Evolutionary conservation across 108 stramenopile species (phyloP), one percentile per base, ranked within the genome.

Genomic region (Cyclotella choctawhatcheeana): DNA sequence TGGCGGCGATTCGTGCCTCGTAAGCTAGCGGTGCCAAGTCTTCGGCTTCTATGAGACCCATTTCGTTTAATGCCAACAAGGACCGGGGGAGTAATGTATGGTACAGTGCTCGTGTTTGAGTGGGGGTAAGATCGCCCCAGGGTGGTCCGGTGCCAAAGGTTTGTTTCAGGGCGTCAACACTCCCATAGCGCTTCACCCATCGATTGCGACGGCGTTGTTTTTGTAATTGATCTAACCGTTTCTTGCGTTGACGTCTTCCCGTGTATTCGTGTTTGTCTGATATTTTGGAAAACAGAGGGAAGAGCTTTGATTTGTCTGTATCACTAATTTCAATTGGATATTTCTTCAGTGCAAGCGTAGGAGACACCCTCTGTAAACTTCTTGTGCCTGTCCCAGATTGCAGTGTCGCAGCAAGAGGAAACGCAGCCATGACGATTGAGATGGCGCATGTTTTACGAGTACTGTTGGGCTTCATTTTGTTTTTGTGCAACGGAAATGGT

Each of bases 1-100:
- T 83, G 21, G 86, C 86, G 14, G 88, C 86, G 18, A 84, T 81
- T 33, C 88, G 32, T 18, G 86, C 84, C 75, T 83, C 74, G 21
- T 82, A 85, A 17, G 86, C 84, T 32, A 86, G 37, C 8, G 80
- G 59, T 16, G 88, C 88, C 58, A 76, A 61, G 44, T 87, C 84
- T 59, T 87, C 81, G 16, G 66, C 52, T 5, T 22, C 26, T 31
- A 70, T 29, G 10, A 76, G 64, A 7, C 76, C 76, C 76, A 71
- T 64, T 20, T 71, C 70, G 58, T 76, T 37, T 25, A 81, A 21
- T 2, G 56, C 73, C 22, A 81, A 25, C n/a, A 81, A 48, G 5
- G 79, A 68, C 16, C 74, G 73, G 13, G 79, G 79, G 24, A 81
- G 52, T 29, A 81, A 48, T 20, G 73, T 62, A 51, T 81, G 79